Percentiles rank a stretch among this genome's conserved stretches.
These are phyloP conservation scores for Phanerodontia chrysosporium DNA, from an alignment of 768 basidiomycete species.

Conservation along the genomic window DNA sequence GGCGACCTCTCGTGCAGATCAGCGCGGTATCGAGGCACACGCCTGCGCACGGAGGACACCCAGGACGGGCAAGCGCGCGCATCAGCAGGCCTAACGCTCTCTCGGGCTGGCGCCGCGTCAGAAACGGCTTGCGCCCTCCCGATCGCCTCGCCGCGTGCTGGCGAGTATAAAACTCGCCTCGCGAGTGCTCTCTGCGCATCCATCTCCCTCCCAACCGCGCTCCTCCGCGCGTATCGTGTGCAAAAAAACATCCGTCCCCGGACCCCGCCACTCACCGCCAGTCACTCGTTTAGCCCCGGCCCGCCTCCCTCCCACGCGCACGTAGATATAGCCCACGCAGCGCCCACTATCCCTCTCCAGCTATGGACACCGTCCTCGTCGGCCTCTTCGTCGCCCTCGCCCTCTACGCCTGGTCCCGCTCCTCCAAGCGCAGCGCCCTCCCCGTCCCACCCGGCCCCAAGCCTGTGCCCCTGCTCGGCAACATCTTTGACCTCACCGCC, in stretches of 20 bases:
- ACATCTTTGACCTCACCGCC: conserved; percentile 53
- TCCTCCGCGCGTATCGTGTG: background rate
- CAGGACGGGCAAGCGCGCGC: background rate
- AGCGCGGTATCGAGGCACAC: background rate
- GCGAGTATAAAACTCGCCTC: background rate
- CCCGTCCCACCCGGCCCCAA: conserved; percentile 65
- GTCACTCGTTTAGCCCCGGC: conserved; percentile 1
- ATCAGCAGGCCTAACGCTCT: background rate
- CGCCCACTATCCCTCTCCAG: background rate
- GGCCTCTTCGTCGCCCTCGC: conserved; percentile 14
- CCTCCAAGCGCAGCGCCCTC: conserved; percentile 16
- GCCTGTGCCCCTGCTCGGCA: conserved; percentile 62
- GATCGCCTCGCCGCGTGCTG: conserved; percentile 2
- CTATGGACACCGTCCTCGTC: conserved; percentile 15
- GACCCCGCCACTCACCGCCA: background rate
- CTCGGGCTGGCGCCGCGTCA: background rate
- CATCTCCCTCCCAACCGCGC: background rate
- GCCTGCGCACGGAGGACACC: background rate
- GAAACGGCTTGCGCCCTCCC: background rate
- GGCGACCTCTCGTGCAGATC: too few relatives aligned
- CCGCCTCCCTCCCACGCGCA: background rate
- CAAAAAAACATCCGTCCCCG: background rate
- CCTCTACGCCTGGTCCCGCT: conserved; percentile 13
- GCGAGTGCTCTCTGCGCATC: background rate
- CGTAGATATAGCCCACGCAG: background rate